Percentiles rank a stretch among this genome's conserved stretches.
phyloP scores from a whole-genome alignment of 164 flowering plant genomes.

The Amborella trichopoda region DNA sequence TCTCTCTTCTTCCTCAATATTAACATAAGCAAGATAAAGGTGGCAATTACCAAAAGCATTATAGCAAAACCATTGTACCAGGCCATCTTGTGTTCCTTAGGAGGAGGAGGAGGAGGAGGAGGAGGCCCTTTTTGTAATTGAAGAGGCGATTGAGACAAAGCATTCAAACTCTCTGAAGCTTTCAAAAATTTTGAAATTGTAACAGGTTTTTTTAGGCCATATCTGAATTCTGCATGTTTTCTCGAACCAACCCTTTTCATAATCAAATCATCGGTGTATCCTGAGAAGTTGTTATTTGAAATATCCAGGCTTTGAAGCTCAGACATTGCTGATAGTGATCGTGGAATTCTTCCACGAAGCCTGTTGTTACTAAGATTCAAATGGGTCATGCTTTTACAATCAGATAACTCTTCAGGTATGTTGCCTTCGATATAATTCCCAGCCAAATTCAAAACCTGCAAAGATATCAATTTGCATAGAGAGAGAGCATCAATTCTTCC shows the following conservation, averaged over 20 bases:
- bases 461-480: constrained; percentile 19
- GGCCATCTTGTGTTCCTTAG: background rate
- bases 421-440: constrained; percentile 22
- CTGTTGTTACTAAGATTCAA: constrained; percentile 30
- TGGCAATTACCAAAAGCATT: constrained; percentile 7
- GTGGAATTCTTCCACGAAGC: constrained; percentile 23
- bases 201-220: background rate
- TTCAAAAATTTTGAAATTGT: background rate
- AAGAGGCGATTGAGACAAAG: background rate
- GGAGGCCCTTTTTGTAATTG: background rate
- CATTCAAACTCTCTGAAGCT: background rate
- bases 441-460: constrained; percentile 18
- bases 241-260: no score
- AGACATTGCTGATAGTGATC: constrained; percentile 20
- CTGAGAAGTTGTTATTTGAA: constrained; percentile 18
- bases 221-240: constrained; percentile 1
- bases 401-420: constrained; percentile 19
- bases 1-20: constrained; percentile 6
- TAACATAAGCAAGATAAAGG: constrained; percentile 11
- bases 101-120: background rate
- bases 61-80: background rate
- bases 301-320: constrained; percentile 23
- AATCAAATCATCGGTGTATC: constrained; percentile 3
- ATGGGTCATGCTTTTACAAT: constrained; percentile 20
- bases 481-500: constrained; percentile 29